Evolutionary conservation across 2,329 filamentous ascomycete species (phyloP), one percentile per base, ranked within the genome.

Genomic region (Daldinia sp.): DNA sequence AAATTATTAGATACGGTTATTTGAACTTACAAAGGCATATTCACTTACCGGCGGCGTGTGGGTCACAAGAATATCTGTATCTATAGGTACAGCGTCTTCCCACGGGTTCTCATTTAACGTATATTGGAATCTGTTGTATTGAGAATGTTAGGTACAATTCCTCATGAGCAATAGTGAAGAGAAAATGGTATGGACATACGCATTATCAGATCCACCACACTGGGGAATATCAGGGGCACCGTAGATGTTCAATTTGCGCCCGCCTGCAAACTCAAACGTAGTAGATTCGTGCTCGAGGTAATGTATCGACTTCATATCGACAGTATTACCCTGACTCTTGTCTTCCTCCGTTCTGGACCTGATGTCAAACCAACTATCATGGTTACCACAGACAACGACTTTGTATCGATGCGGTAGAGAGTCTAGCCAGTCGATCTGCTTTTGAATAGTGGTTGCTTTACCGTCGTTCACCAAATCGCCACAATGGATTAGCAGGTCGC

Each of bases 401-500:
- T 97, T 97, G 79, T 97, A 87, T 39, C 82, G 81, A 76, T 97
- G 93, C 0, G 93, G 92, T 6, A 94, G 86, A 3, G 83, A 83
- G 53, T 85, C 86, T 12, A 98, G 84, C 93, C 93, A 98, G 82
- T 97, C 88, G 48, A 98, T 84, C 74, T 96, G 91, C n/a, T 82
- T 83, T 81, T 97, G 93, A 63, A 98, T 90, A 68, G 93, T 91
- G 12, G 83, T 83, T 0, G 88, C 86, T 7, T 89, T 91, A 42
- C 95, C 95, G 23, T 84, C 83, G 73, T 93, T 90, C 60, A 90
- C 91, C 75, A 97, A 84, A 81, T 98, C 95, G 41, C 95, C 95
- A 1, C 93, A 92, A 77, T 98, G 95, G 74, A 98, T 92, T 55
- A 98, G 87, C 23, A 98, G 84, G 78, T 98, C 94, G 63, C 94